These are phyloP conservation scores for Podospora fimiseda DNA, from an alignment of 495 filamentous ascomycete species.

Conservation along the genomic window DNA sequence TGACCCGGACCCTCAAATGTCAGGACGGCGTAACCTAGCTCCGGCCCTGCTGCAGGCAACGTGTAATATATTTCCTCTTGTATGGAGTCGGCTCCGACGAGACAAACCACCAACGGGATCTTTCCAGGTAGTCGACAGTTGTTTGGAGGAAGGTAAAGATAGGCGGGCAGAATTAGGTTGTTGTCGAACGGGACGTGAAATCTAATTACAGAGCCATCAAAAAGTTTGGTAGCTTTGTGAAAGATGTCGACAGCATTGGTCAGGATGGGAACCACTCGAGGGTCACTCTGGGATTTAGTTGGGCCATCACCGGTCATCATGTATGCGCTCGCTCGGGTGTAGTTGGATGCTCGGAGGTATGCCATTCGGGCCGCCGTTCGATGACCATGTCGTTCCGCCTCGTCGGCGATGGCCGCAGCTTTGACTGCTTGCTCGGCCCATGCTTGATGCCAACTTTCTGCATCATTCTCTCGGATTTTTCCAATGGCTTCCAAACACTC, in stretches of 20 bases:
- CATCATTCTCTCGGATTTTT: constrained; percentile 34
- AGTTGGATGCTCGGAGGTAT: constrained; percentile 38
- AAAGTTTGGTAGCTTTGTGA: constrained; percentile 12
- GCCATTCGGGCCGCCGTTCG: constrained; percentile 21
- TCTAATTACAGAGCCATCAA: constrained; percentile 15
- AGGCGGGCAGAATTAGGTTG: constrained; percentile 29
- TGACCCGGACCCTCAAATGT: constrained; percentile 48
- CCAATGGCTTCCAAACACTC: constrained; percentile 36
- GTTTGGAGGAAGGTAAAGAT: constrained; percentile 34
- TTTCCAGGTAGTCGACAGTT: constrained; percentile 12
- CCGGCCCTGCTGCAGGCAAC: constrained; percentile 9
- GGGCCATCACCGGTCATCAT: constrained; percentile 24
- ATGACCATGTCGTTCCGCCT: constrained; percentile 22
- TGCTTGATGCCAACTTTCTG: constrained; percentile 35
- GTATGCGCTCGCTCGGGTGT: constrained; percentile 33
- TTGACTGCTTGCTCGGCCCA: constrained; percentile 24
- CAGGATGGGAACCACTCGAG: constrained; percentile 10
- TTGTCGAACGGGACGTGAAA: constrained; percentile 38
- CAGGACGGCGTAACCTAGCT: constrained; percentile 42
- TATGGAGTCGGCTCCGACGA: constrained; percentile 36
- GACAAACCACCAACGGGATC: constrained; percentile 36
- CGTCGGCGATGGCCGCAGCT: constrained; percentile 30
- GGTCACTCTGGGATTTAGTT: too few relatives aligned
- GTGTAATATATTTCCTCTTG: constrained; percentile 46
- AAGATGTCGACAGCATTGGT: constrained; percentile 21